Percentiles rank a stretch among this genome's conserved stretches.
Conservation (phyloP, 140 eudicot species). For the Anethum foeniculum region DNA sequence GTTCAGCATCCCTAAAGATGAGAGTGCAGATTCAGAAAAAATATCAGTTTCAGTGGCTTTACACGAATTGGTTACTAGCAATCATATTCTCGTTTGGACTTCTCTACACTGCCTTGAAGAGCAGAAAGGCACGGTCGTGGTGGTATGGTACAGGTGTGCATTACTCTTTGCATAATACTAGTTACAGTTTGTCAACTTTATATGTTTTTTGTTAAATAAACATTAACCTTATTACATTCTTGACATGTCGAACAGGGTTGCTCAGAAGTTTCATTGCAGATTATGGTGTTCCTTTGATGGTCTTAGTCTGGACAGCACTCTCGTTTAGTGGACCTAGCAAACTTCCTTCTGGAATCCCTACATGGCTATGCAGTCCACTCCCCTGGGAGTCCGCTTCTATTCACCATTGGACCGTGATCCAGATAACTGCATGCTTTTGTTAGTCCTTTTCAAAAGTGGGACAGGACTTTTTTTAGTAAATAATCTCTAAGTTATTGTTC, state of each 20-base stretch:
- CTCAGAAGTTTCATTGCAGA: constrained; percentile 46
- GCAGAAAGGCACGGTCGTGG: constrained; percentile 47
- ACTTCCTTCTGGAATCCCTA: constrained; percentile 48
- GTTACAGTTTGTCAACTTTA: background rate
- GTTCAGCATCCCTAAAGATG: constrained; percentile 31
- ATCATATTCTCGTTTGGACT: constrained; percentile 38
- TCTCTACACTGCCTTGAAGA: constrained; percentile 40
- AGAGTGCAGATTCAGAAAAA: constrained; percentile 18
- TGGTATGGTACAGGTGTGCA: constrained; percentile 41
- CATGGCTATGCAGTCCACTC: constrained; percentile 44
- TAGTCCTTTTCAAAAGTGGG: background rate
- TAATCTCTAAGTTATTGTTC: background rate
- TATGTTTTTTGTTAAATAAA: background rate
- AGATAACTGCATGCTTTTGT: constrained; percentile 1
- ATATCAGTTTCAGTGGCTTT: constrained; percentile 47
- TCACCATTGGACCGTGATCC: constrained; percentile 41
- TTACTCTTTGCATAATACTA: background rate
- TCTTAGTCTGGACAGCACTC: constrained; percentile 40
- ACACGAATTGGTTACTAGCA: constrained; percentile 39
- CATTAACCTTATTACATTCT: background rate
- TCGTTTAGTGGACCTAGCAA: constrained; percentile 39
- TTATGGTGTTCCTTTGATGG: constrained; percentile 53
- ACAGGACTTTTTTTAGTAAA: background rate
- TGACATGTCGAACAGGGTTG: constrained; percentile 18
- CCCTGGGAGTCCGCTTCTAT: constrained; percentile 50